Conservation (phyloP, 2,329 filamentous ascomycete species). For the Aspergillus felis region DNA sequence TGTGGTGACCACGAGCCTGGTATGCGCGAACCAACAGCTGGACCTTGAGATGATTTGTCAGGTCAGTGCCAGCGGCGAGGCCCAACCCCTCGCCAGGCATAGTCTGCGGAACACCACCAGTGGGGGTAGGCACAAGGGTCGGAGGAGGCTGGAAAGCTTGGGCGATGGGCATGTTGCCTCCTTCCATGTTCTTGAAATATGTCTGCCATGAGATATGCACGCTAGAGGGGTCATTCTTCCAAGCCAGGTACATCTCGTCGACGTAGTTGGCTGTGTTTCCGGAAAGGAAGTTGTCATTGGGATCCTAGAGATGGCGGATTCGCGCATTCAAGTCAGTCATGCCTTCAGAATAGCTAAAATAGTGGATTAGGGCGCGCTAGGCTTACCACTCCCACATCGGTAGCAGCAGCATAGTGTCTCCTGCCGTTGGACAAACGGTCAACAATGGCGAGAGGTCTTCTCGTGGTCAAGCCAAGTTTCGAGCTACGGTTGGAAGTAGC, state of each 20-base stretch:
- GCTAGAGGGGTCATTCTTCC: constrained; percentile 88
- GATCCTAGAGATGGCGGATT: constrained; percentile 52
- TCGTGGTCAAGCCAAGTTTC: constrained; percentile 34
- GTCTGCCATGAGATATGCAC: constrained; percentile 98
- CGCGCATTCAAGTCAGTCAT: constrained; percentile 22
- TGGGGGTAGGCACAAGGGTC: constrained; percentile 78
- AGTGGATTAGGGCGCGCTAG: constrained; percentile 9
- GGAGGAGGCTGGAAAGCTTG: constrained; percentile 96
- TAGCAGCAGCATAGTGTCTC: constrained; percentile 56
- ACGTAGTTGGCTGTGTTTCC: constrained; percentile 98
- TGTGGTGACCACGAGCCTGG: constrained; percentile 96
- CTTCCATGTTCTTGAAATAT: constrained; percentile 99
- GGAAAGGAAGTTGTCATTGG: constrained; percentile 93
- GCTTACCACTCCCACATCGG: constrained; percentile 57
- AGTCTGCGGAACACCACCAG: constrained; percentile 70
- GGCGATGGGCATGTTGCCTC: constrained; percentile 93
- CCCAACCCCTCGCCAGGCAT: constrained; percentile 65
- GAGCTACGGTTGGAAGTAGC: constrained; percentile 26
- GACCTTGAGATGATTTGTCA: constrained; percentile 96
- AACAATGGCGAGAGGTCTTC: constrained; percentile 43
- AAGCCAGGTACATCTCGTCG: constrained; percentile 98
- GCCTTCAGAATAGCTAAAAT: neutral
- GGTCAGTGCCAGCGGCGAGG: constrained; percentile 68
- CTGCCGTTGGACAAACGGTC: constrained; percentile 35
- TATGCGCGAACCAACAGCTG: constrained; percentile 96